Conservation (phyloP, 2,329 filamentous ascomycete species). For the Rutstroemia sydowiana region DNA sequence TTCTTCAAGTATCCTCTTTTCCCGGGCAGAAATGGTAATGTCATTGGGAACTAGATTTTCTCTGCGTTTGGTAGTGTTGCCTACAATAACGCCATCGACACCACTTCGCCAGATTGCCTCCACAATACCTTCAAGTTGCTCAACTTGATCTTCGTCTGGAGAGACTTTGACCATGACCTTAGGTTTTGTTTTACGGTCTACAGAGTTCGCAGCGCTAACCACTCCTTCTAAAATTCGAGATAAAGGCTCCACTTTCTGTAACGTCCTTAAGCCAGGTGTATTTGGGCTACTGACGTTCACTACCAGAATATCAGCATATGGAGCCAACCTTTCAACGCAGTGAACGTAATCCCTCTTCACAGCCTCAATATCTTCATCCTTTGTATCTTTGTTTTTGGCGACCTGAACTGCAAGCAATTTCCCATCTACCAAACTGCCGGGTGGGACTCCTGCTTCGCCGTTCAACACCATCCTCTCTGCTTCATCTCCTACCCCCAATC, state of each 20-base stretch:
- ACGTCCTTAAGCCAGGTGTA: conserved; percentile 79
- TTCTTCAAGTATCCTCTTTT: conserved; percentile 63
- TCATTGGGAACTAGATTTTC: conserved; percentile 62
- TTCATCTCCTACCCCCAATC: conserved; percentile 54
- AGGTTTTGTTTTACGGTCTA: conserved; percentile 64
- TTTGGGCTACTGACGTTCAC: conserved; percentile 98
- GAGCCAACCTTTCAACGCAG: conserved; percentile 74
- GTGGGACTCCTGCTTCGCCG: conserved; percentile 68
- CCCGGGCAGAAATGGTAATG: conserved; percentile 55
- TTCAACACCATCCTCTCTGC: conserved; percentile 68
- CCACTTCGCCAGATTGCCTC: conserved; percentile 76
- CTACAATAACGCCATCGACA: conserved; percentile 92
- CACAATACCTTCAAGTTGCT: conserved; percentile 82
- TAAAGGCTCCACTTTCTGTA: conserved; percentile 79
- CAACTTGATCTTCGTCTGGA: conserved; percentile 82
- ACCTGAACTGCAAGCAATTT: conserved; percentile 84
- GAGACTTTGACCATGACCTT: conserved; percentile 97
- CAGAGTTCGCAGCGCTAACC: conserved; percentile 65
- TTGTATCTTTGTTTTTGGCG: conserved; percentile 92
- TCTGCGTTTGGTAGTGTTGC: conserved; percentile 88
- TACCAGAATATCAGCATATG: conserved; percentile 90
- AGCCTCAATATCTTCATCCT: conserved; percentile 75
- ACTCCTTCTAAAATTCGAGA: conserved; percentile 75
- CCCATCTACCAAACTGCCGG: conserved; percentile 71
- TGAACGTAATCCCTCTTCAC: conserved; percentile 80